Percentiles rank a stretch among this genome's conserved stretches.
These are phyloP conservation scores for Camptophora hylomeconis DNA, from an alignment of 2,329 filamentous ascomycete genomes.

Conservation along the genomic window DNA sequence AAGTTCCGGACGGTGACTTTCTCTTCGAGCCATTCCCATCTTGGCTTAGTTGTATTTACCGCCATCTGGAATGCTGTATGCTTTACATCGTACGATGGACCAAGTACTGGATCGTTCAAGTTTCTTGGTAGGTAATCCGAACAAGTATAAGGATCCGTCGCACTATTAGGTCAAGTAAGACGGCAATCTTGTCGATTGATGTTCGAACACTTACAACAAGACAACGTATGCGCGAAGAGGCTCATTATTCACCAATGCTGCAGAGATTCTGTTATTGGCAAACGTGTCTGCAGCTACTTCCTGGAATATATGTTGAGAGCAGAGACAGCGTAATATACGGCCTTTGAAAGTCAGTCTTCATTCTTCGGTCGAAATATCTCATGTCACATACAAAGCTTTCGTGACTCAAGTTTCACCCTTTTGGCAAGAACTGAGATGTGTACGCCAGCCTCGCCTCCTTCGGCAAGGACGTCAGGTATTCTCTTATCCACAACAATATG, in stretches of 20 bases:
- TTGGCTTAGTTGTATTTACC: no score
- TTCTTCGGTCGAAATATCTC: no score
- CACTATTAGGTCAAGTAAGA: no score
- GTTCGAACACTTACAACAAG: constrained; percentile 25
- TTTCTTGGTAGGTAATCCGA: constrained; percentile 22
- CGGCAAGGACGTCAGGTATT: no score
- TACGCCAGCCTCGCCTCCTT: no score
- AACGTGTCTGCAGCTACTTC: constrained; percentile 21
- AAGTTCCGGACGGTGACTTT: no score
- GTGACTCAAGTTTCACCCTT: neutral
- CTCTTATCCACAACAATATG: no score
- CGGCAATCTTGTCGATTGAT: no score
- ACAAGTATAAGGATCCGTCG: constrained; percentile 21
- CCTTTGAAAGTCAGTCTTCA: no score
- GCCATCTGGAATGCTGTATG: constrained; percentile 23
- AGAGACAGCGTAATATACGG: constrained; percentile 23
- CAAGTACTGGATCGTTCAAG: constrained; percentile 19
- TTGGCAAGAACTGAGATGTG: no score
- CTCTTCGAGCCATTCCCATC: no score
- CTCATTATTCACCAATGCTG: constrained; percentile 23
- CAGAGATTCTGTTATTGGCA: constrained; percentile 26
- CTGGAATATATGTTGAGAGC: constrained; percentile 24
- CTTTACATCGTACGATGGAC: constrained; percentile 21
- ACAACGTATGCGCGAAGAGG: constrained; percentile 23
- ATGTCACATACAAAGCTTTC: neutral